phyloP scores from a whole-genome alignment of 306 rosid species.

The Cicer yamashitae region DNA sequence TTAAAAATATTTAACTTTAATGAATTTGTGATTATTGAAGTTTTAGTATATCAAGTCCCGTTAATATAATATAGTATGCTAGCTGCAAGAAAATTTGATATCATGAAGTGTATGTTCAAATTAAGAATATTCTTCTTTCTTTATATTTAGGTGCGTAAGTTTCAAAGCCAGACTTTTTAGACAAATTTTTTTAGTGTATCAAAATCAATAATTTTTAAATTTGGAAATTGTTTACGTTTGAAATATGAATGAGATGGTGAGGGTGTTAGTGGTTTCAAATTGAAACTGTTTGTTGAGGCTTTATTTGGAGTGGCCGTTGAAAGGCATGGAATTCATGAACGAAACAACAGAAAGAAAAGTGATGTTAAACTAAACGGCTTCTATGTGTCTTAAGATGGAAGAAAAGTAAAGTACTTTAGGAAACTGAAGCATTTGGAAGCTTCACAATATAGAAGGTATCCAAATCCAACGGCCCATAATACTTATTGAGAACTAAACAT shows the following conservation, averaged over 20 bases:
- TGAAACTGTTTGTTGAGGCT: slow-evolving; percentile 40
- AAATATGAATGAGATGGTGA: slow-evolving; percentile 6
- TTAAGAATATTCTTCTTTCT: too few species aligned
- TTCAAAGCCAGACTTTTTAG: too few species aligned
- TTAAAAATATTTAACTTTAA: too few species aligned
- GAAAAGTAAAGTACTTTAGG: slow-evolving; percentile 37
- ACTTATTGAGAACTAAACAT: not conserved
- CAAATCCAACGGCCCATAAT: slow-evolving; percentile 32
- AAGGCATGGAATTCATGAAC: slow-evolving; percentile 54
- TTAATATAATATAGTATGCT: too few species aligned
- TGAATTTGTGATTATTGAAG: too few species aligned
- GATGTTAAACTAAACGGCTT: slow-evolving; percentile 34
- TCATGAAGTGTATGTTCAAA: too few species aligned
- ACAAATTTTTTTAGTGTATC: too few species aligned
- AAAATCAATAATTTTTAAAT: not conserved
- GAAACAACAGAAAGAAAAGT: not conserved
- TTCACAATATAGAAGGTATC: slow-evolving; percentile 17
- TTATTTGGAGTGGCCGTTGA: slow-evolving; percentile 52
- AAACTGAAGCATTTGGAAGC: slow-evolving; percentile 31
- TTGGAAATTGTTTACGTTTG: not conserved
- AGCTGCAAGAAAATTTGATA: too few species aligned
- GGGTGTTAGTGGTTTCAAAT: slow-evolving; percentile 43
- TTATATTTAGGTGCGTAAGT: too few species aligned
- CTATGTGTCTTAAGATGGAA: slow-evolving; percentile 39
- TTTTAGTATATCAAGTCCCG: too few species aligned